phyloP scores from a whole-genome alignment of 2,329 filamentous ascomycete species.

The Colletotrichum sp. region DNA sequence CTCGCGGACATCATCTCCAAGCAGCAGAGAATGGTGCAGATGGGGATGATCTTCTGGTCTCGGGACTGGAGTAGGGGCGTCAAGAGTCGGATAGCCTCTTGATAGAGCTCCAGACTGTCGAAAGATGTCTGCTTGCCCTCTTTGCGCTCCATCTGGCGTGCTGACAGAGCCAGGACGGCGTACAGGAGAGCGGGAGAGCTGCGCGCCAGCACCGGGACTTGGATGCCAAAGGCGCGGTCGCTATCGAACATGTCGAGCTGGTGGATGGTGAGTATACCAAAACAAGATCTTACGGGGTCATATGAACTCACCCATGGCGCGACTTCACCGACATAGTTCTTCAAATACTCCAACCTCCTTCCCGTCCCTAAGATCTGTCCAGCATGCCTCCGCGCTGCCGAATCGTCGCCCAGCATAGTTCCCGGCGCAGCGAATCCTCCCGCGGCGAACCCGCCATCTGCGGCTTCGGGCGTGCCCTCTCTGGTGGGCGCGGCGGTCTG shows the following conservation, averaged over 20 bases:
- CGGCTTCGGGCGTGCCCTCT: constrained; percentile 37
- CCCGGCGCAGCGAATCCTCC: constrained; percentile 18
- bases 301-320: constrained; percentile 53
- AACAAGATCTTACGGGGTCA: fast-evolving
- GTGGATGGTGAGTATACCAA: not conserved
- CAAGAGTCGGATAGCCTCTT: constrained; percentile 54
- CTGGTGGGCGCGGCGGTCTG: constrained; percentile 47
- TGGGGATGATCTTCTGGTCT: constrained; percentile 37
- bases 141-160: constrained; percentile 58
- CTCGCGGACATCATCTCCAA: constrained; percentile 50
- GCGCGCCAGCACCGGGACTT: constrained; percentile 55
- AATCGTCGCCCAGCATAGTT: not conserved
- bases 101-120: constrained; percentile 60
- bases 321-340: constrained; percentile 58
- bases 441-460: constrained; percentile 7
- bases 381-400: not conserved
- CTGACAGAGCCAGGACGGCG: constrained; percentile 59
- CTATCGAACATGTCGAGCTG: constrained; percentile 65
- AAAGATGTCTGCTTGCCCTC: constrained; percentile 47
- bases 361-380: constrained; percentile 31
- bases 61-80: constrained; percentile 37
- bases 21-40: constrained; percentile 44
- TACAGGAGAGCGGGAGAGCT: constrained; percentile 52
- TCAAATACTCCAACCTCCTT: constrained; percentile 43
- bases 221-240: constrained; percentile 55